These are phyloP conservation scores for Mycena epipterygia DNA, from an alignment of 768 basidiomycete species.

Conservation along the genomic window DNA sequence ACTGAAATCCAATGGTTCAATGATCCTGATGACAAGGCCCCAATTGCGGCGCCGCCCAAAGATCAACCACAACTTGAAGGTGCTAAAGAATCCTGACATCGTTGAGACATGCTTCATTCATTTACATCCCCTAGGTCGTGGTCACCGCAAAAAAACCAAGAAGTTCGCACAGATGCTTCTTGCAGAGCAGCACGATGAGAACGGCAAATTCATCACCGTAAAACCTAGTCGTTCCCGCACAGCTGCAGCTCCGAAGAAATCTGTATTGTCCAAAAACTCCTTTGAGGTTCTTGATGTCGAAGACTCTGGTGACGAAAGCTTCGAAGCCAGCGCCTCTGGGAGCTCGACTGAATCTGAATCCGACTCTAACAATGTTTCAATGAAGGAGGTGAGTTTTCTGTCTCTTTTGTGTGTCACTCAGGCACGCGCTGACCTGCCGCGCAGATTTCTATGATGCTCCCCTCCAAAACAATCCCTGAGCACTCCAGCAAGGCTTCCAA, in stretches of 20 bases:
- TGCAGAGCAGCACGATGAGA: background rate
- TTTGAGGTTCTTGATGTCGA: background rate
- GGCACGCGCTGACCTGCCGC: background rate
- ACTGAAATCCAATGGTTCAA: background rate
- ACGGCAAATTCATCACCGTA: background rate
- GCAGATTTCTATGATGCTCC: conserved; percentile 5
- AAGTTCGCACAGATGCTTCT: background rate
- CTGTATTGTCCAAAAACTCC: background rate
- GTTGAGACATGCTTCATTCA: background rate
- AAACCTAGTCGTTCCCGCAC: background rate
- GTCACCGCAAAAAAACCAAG: background rate
- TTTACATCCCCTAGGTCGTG: background rate
- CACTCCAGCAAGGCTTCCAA: background rate
- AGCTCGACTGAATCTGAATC: background rate
- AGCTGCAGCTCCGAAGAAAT: background rate
- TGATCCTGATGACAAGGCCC: background rate
- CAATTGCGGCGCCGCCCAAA: too few species aligned
- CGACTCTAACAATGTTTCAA: background rate
- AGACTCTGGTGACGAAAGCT: background rate
- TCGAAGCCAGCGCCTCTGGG: background rate
- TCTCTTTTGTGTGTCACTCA: background rate
- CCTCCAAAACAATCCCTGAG: conserved; percentile 3
- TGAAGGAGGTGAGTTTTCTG: background rate
- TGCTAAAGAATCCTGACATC: background rate
- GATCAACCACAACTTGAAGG: background rate